Evolutionary conservation across 2,329 filamentous ascomycete species (phyloP), one percentile per base, ranked within the genome.

Genomic region (Tricladium varicosporioides): DNA sequence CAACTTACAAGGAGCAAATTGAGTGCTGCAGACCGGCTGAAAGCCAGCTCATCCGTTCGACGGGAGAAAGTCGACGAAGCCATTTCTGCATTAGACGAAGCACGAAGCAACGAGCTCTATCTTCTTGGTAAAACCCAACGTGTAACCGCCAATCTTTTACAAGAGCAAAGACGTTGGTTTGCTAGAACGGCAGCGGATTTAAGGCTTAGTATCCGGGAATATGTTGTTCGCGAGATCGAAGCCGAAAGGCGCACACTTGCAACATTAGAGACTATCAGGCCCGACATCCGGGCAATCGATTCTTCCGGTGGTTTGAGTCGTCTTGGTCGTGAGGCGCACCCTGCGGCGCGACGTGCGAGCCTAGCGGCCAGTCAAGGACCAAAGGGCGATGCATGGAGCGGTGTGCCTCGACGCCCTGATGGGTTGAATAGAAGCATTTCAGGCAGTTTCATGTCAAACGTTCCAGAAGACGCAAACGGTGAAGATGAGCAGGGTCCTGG

Each of bases 321-420:
- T 44, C 81, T 99, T 33, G 94, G 94, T 44, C 86, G 94, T 57
- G 94, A 99, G 74, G 79, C 89, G 14, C 91, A 96, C 71, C 93
- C 94, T 2, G 73, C 77, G 58, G 75, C 77, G 31, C 84, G 94
- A 54, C 85, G 93, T 60, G 75, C 87, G 22, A 93, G 85, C 72
- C 75, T 97, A 63, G 89, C 90, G 14, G 89, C 90, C 48, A 94
- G 89, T 67, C 94, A 99, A 74, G 94, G 94, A 0, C 93, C 94
- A 50, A 96, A 96, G 76, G 94, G 94, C n/a, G 94, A 99, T 73
- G 88, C 94, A 14, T 99, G 94, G 94, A 96, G 91, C 67, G 94
- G 94, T 57, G 92, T 97, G 27, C 91, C 92, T 36, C 83, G 94
- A 60, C 85, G 68, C 47, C 65, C 87, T 31, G 91, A 96, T 66